A percentile compares a stretch with the other conserved stretches of the same genome.
phyloP scores from a whole-genome alignment of 2,329 filamentous ascomycete genomes.

The Talaromyces sp. region DNA sequence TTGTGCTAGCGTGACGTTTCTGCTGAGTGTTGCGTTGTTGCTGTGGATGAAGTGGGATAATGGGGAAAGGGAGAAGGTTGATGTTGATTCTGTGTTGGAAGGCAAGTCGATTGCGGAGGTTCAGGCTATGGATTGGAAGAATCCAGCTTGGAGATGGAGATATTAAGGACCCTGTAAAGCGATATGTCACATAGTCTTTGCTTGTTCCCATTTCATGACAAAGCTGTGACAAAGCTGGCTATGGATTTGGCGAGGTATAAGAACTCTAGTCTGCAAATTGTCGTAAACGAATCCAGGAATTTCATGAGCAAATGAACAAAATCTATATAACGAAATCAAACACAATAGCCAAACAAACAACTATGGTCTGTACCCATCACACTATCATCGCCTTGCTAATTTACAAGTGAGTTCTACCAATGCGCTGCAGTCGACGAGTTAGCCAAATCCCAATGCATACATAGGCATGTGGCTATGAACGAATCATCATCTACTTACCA shows the following conservation, averaged over 20 bases:
- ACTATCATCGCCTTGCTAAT: no score
- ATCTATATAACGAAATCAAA: no score
- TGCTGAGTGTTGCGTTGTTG: constrained; percentile 49
- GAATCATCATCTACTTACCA: background rate
- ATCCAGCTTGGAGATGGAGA: constrained; percentile 63
- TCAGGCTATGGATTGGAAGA: constrained; percentile 62
- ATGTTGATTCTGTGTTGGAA: constrained; percentile 54
- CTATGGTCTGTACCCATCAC: no score
- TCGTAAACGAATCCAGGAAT: background rate
- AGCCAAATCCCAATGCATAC: background rate
- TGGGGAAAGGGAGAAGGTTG: constrained; percentile 51
- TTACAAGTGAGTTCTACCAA: background rate
- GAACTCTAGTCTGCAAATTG: background rate
- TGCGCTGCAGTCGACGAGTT: background rate
- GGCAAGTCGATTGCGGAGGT: constrained; percentile 53
- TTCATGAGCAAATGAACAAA: no score
- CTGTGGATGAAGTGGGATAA: constrained; percentile 64
- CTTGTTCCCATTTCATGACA: background rate
- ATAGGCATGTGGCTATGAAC: no score
- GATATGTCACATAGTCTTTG: background rate
- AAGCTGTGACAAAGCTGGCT: background rate
- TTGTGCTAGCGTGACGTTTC: constrained; percentile 54
- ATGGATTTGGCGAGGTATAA: no score
- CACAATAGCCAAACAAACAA: no score
- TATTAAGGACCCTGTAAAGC: background rate